Percentiles rank a stretch among this genome's conserved stretches.
Evolutionary conservation across 2,329 filamentous ascomycete genomes (phyloP).

Genomic region (Claviceps sp.): DNA sequence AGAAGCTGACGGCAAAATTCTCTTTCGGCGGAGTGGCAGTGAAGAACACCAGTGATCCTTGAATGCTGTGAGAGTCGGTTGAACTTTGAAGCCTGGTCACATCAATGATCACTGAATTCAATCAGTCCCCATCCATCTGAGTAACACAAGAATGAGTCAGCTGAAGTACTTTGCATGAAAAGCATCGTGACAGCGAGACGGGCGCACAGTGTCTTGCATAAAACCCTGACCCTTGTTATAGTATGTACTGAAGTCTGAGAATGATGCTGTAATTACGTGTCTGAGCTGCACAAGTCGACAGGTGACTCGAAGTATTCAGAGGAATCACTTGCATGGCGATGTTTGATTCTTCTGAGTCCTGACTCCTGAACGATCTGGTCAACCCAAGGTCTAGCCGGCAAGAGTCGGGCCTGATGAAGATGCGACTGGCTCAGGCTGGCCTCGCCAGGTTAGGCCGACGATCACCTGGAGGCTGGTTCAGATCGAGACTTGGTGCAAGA

Average conservation of each 20-base stretch:
- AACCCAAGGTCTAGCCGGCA: constrained; percentile 6
- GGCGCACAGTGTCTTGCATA: neutral
- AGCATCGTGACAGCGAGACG: neutral
- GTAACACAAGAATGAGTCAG: neutral
- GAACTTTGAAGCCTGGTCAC: neutral
- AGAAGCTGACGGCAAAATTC: neutral
- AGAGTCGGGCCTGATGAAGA: constrained; percentile 9
- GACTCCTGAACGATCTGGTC: neutral
- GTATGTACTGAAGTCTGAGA: neutral
- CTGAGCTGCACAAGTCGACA: neutral
- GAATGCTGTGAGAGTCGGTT: neutral
- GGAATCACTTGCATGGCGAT: neutral
- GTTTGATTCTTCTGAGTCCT: neutral
- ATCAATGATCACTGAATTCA: neutral
- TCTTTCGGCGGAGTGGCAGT: neutral
- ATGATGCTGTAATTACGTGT: neutral
- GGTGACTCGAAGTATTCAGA: neutral
- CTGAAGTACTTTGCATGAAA: neutral
- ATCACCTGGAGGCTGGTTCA: constrained; percentile 12
- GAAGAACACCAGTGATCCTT: neutral
- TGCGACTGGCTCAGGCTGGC: constrained; percentile 22
- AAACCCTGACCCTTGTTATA: neutral
- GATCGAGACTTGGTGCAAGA: constrained; percentile 10
- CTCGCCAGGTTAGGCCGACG: constrained; percentile 14
- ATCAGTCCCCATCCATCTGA: neutral